These are phyloP conservation scores for Carex cristatella DNA, from an alignment of 176 grass and related monocot species.

Conservation along the genomic window DNA sequence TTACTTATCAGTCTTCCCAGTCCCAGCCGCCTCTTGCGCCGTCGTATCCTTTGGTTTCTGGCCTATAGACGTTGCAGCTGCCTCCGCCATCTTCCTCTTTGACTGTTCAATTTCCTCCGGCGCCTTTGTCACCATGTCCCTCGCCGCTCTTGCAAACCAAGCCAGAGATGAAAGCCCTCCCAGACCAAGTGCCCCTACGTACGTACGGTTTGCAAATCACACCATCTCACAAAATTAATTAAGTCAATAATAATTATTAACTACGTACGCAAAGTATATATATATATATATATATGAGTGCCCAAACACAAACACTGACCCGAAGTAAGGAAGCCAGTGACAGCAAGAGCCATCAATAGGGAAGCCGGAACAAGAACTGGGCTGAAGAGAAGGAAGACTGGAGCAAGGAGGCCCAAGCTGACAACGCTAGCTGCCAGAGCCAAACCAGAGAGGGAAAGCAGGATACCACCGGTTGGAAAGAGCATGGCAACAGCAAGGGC, in stretches of 20 bases:
- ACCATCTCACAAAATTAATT: neutral
- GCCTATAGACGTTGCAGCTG: neutral
- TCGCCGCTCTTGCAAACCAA: neutral
- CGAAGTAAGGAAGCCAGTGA: constrained; percentile 14
- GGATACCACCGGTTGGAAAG: neutral
- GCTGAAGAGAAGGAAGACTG: constrained; percentile 1
- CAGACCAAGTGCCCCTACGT: neutral
- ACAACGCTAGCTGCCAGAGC: neutral
- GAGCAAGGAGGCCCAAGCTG: neutral
- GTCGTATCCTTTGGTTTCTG: neutral
- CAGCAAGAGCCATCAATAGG: neutral
- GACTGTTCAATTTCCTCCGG: neutral
- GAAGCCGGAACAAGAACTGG: neutral
- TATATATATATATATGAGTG: neutral
- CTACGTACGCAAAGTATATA: too few species aligned
- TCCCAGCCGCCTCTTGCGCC: neutral
- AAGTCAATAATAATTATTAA: neutral
- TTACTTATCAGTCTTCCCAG: constrained; percentile 1
- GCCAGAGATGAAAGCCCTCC: constrained; percentile 4
- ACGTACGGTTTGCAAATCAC: neutral
- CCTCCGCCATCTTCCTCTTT: neutral
- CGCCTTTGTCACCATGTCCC: neutral
- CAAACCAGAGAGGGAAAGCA: neutral
- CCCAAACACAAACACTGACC: neutral
- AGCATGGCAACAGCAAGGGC: neutral